These are phyloP conservation scores for Testicularia cyperi DNA, from an alignment of 1,284 basidiomycete species.

Conservation along the genomic window DNA sequence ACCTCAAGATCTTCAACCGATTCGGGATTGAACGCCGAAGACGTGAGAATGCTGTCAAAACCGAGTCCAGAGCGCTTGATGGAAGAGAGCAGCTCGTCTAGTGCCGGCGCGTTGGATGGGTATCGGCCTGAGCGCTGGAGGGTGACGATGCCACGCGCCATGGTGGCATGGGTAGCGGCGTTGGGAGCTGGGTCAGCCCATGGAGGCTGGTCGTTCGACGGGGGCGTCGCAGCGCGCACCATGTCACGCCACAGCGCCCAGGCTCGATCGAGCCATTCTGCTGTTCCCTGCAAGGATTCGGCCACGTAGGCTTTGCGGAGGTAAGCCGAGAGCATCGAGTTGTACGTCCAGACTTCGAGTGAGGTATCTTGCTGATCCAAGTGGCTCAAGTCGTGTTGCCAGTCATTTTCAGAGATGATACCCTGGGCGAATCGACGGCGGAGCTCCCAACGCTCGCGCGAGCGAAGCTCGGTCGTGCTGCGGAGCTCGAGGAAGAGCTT, in stretches of 20 bases:
- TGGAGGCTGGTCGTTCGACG: slow-evolving; percentile 13
- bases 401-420: slow-evolving; percentile 26
- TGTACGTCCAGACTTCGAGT: slow-evolving; percentile 48
- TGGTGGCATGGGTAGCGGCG: slow-evolving; percentile 40
- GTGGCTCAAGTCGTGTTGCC: slow-evolving; percentile 24
- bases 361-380: slow-evolving; percentile 16
- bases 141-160: slow-evolving; percentile 49
- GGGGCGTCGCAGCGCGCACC: slow-evolving; percentile 9
- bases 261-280: slow-evolving; percentile 43
- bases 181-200: slow-evolving; percentile 43
- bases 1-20: slow-evolving; percentile 24
- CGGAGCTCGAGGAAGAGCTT: slow-evolving; percentile 52
- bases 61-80: slow-evolving; percentile 23
- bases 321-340: slow-evolving; percentile 53
- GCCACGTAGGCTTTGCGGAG: slow-evolving; percentile 44
- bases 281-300: slow-evolving; percentile 22
- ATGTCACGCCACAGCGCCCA: slow-evolving; percentile 49
- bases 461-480: slow-evolving; percentile 26
- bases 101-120: slow-evolving; percentile 23
- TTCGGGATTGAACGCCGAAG: slow-evolving; percentile 35
- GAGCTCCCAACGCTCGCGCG: slow-evolving; percentile 34
- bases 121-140: slow-evolving; percentile 31
- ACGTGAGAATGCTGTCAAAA: slow-evolving; percentile 43
- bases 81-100: slow-evolving; percentile 34
- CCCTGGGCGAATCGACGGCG: slow-evolving; percentile 17